Percentiles rank a stretch among this genome's conserved stretches.
These are phyloP conservation scores for Diaporthe velutina DNA, from an alignment of 2,329 filamentous ascomycete species.

Conservation along the genomic window DNA sequence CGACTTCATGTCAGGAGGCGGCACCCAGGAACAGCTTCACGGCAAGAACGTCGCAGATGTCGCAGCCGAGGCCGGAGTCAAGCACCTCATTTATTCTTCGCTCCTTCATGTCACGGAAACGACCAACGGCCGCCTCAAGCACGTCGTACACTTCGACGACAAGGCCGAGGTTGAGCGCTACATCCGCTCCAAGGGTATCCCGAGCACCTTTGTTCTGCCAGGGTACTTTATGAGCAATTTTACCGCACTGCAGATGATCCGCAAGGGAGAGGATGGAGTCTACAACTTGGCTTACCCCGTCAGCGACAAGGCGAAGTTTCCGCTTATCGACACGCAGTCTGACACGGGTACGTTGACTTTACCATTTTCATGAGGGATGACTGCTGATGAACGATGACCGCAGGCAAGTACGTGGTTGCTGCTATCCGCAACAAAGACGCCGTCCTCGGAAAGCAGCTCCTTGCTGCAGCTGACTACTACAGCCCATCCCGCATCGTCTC, in stretches of 20 bases:
- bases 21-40: slow-evolving; percentile 43
- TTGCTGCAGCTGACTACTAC: slow-evolving; percentile 53
- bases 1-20: slow-evolving; percentile 36
- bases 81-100: slow-evolving; percentile 51
- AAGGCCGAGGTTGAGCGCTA: slow-evolving; percentile 63
- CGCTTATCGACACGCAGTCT: slow-evolving; percentile 48
- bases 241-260: slow-evolving; percentile 42
- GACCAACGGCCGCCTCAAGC: slow-evolving; percentile 41
- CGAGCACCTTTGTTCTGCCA: slow-evolving; percentile 61
- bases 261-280: slow-evolving; percentile 46
- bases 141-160: slow-evolving; percentile 42
- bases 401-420: slow-evolving; percentile 40
- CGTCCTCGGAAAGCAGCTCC: slow-evolving; percentile 50
- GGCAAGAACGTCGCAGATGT: slow-evolving; percentile 58
- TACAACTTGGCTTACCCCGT: slow-evolving; percentile 44
- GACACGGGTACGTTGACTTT: slow-evolving; percentile 47
- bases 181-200: slow-evolving; percentile 57
- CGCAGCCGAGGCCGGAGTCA: slow-evolving; percentile 47
- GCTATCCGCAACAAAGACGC: slow-evolving; percentile 41
- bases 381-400: neutral
- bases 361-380: no score
- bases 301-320: slow-evolving; percentile 48
- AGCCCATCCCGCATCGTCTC: slow-evolving; percentile 48
- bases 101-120: slow-evolving; percentile 46
- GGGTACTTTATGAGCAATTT: slow-evolving; percentile 67